Evolutionary conservation across 2,329 filamentous ascomycete species (phyloP).

Genomic region (Keithomyces neogunnii): DNA sequence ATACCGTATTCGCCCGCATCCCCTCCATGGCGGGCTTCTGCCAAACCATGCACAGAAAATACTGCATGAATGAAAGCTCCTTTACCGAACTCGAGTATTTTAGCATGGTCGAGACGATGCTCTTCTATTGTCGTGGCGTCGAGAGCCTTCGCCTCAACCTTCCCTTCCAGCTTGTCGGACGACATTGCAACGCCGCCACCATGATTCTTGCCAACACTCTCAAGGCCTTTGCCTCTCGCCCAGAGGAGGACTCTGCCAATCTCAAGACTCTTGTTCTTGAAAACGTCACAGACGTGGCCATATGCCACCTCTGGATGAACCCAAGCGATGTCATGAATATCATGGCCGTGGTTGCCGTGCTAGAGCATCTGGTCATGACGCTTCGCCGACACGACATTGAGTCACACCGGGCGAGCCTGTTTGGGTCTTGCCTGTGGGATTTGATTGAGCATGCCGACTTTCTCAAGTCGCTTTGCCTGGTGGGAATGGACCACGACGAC

Average conservation of each 20-base stretch:
- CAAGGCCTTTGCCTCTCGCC: slow-evolving; percentile 36
- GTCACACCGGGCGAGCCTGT: slow-evolving; percentile 24
- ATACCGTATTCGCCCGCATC: slow-evolving; percentile 35
- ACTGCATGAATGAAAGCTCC: slow-evolving; percentile 38
- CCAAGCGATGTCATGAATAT: slow-evolving; percentile 42
- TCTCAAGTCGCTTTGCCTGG: slow-evolving; percentile 38
- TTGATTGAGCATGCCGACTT: slow-evolving; percentile 35
- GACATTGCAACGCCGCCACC: slow-evolving; percentile 36
- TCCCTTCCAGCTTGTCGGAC: slow-evolving; percentile 41
- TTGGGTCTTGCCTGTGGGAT: slow-evolving; percentile 40
- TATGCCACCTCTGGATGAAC: slow-evolving; percentile 41
- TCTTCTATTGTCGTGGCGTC: slow-evolving; percentile 35
- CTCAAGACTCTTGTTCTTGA: slow-evolving; percentile 41
- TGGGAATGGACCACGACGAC: slow-evolving; percentile 35
- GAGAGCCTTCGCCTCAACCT: slow-evolving; percentile 40
- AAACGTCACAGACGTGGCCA: slow-evolving; percentile 38
- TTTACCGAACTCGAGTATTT: slow-evolving; percentile 43
- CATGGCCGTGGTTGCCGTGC: slow-evolving; percentile 28
- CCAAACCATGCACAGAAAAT: slow-evolving; percentile 31
- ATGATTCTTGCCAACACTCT: slow-evolving; percentile 44
- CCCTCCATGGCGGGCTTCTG: slow-evolving; percentile 38
- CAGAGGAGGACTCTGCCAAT: slow-evolving; percentile 32
- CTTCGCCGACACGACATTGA: slow-evolving; percentile 35
- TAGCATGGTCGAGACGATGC: slow-evolving; percentile 29
- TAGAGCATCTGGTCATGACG: slow-evolving; percentile 38